phyloP scores from a whole-genome alignment of 139 green algal genomes.

The Raphidocelis subcapitata region DNA sequence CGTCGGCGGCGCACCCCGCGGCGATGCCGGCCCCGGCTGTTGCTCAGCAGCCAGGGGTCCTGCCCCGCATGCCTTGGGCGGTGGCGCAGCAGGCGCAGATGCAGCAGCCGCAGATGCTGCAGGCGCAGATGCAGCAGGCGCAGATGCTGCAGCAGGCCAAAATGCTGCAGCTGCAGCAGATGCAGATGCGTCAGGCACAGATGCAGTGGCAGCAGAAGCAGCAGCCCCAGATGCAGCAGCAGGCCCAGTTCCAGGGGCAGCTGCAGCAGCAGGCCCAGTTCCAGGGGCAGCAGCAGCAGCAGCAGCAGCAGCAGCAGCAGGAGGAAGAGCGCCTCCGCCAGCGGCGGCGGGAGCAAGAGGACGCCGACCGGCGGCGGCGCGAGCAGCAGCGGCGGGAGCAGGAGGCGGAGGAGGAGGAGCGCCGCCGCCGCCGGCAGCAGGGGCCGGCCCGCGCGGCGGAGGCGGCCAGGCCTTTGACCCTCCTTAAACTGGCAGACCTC shows the following conservation, averaged over 20 bases:
- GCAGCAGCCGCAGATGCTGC: not conserved
- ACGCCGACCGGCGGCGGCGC: not conserved
- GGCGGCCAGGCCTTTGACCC: not conserved
- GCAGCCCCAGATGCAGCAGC: not conserved
- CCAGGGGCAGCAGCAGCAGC: slow-evolving; percentile 6
- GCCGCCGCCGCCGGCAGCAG: not conserved
- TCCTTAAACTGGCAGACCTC: not conserved
- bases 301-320: slow-evolving; percentile 8
- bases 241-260: not conserved
- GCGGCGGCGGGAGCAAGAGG: not conserved
- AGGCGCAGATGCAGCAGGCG: not conserved
- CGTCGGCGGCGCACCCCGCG: no score
- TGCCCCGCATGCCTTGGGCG: no score
- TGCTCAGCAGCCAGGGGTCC: no score
- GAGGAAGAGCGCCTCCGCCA: no score
- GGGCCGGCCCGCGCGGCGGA: not conserved
- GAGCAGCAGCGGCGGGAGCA: not conserved
- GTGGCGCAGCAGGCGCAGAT: no score
- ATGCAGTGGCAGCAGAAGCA: slow-evolving; percentile 7
- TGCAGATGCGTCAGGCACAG: no score
- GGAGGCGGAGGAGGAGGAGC: not conserved
- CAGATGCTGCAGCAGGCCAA: not conserved
- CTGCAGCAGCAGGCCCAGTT: not conserved
- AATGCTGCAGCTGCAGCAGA: not conserved
- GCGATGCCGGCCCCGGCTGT: no score